Conservation (phyloP, 2,329 filamentous ascomycete genomes). For the Claviceps maximensis region DNA sequence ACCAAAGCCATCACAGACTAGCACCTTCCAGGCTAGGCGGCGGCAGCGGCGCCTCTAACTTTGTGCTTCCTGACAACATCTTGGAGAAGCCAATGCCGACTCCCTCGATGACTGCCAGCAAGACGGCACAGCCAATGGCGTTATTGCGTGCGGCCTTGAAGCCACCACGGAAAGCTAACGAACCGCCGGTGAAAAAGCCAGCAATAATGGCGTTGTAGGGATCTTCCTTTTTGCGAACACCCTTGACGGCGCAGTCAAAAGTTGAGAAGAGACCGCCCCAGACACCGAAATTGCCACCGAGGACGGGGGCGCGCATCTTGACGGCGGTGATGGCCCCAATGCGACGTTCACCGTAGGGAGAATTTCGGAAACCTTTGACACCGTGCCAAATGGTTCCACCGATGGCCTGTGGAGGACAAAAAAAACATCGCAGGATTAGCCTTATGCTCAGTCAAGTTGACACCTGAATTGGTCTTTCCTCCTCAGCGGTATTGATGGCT, state of each 20-base stretch:
- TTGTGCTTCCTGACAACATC: conserved; percentile 83
- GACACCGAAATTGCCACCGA: conserved; percentile 95
- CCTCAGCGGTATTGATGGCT: neutral
- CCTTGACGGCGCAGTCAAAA: conserved; percentile 95
- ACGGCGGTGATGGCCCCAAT: conserved; percentile 95
- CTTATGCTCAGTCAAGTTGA: neutral
- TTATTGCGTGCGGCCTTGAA: conserved; percentile 87
- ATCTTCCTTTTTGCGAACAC: conserved; percentile 89
- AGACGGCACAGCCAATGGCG: conserved; percentile 87
- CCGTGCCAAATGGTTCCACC: conserved; percentile 88
- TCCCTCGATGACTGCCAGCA: conserved; percentile 92
- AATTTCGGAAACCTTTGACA: conserved; percentile 87
- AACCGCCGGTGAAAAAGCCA: conserved; percentile 90
- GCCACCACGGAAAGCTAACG: conserved; percentile 82
- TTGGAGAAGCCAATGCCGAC: conserved; percentile 92
- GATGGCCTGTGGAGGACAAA: conserved; percentile 40
- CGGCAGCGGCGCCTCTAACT: conserved; percentile 48
- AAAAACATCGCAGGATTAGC: neutral
- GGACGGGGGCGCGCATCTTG: conserved; percentile 89
- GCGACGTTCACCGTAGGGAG: conserved; percentile 81
- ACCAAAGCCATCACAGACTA: conserved; percentile 11
- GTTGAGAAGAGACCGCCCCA: conserved; percentile 95
- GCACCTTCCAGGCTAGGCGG: conserved; percentile 18
- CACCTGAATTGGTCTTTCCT: neutral
- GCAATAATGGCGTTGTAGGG: conserved; percentile 97